Evolutionary conservation across 2,329 filamentous ascomycete species (phyloP).

Genomic region (Hypocrella siamensis): DNA sequence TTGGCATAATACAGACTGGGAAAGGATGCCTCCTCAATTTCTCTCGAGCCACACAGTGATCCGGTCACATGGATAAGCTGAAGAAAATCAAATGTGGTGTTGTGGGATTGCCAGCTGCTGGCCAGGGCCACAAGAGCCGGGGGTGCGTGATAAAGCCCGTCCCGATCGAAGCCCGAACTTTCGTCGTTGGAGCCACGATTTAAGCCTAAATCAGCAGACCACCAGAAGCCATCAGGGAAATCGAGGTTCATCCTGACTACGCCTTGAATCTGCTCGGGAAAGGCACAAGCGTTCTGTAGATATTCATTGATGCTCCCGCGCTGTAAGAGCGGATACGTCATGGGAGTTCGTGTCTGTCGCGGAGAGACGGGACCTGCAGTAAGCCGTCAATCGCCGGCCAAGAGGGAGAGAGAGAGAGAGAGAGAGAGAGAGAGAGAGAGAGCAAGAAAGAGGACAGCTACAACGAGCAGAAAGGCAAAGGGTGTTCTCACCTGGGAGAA

Average conservation of each 20-base stretch:
- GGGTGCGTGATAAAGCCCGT: slow-evolving; percentile 25
- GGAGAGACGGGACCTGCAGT: slow-evolving; percentile 28
- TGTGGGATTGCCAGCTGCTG: slow-evolving; percentile 33
- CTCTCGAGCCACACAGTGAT: slow-evolving; percentile 29
- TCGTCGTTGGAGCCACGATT: slow-evolving; percentile 8
- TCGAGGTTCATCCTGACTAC: slow-evolving; percentile 30
- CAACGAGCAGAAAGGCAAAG: too few relatives aligned
- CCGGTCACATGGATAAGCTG: slow-evolving; percentile 35
- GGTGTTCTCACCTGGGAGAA: slow-evolving; percentile 30
- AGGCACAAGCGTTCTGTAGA: slow-evolving; percentile 28
- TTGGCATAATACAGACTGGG: slow-evolving; percentile 39
- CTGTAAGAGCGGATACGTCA: slow-evolving; percentile 32
- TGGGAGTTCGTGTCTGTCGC: slow-evolving; percentile 31
- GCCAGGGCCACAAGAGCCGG: slow-evolving; percentile 34
- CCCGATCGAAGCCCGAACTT: slow-evolving; percentile 9
- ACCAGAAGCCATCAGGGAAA: slow-evolving; percentile 42
- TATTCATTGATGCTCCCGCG: slow-evolving; percentile 36
- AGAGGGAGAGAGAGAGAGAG: too few relatives aligned
- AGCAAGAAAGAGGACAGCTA: too few relatives aligned
- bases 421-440: too few relatives aligned
- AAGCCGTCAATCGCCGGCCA: not conserved
- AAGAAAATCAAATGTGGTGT: slow-evolving; percentile 34
- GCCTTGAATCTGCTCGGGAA: slow-evolving; percentile 22
- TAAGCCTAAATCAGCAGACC: slow-evolving; percentile 32
- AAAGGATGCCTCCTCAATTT: slow-evolving; percentile 30